These are phyloP conservation scores for Spatholobus suberectus DNA, from an alignment of 306 rosid genomes.

Conservation along the genomic window DNA sequence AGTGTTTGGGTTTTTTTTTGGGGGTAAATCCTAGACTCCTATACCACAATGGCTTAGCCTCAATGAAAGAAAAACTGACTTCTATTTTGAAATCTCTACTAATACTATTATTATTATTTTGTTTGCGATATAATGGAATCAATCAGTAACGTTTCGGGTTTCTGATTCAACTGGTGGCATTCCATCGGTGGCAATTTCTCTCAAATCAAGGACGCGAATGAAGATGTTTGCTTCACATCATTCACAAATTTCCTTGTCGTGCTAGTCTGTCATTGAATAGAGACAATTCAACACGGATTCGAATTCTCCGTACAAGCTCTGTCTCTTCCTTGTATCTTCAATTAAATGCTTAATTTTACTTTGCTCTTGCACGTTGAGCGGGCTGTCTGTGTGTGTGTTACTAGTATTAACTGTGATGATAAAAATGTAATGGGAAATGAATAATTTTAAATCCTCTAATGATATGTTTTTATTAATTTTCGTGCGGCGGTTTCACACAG, in stretches of 20 bases:
- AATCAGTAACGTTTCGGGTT: neutral
- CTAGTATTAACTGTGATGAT: no score
- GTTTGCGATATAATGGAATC: neutral
- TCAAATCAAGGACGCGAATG: neutral
- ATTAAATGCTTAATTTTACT: no score
- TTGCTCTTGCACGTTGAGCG: no score
- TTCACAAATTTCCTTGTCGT: neutral
- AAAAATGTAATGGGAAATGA: no score
- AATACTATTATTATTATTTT: neutral
- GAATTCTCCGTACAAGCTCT: neutral
- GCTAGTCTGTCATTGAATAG: no score
- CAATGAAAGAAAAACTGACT: conserved; percentile 2
- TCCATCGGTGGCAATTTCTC: neutral
- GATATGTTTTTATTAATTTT: no score
- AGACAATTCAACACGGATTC: no score
- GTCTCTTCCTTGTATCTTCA: neutral
- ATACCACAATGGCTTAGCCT: neutral
- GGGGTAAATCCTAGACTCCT: neutral
- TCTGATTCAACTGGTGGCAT: neutral
- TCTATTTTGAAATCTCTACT: neutral
- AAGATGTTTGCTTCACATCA: neutral
- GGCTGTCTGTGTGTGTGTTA: no score
- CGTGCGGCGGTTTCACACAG: no score
- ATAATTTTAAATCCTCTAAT: no score
- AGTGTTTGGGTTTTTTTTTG: neutral